Base-by-base conservation (phyloP, 805 yeast species). In the Torulaspora franciscae region DNA sequence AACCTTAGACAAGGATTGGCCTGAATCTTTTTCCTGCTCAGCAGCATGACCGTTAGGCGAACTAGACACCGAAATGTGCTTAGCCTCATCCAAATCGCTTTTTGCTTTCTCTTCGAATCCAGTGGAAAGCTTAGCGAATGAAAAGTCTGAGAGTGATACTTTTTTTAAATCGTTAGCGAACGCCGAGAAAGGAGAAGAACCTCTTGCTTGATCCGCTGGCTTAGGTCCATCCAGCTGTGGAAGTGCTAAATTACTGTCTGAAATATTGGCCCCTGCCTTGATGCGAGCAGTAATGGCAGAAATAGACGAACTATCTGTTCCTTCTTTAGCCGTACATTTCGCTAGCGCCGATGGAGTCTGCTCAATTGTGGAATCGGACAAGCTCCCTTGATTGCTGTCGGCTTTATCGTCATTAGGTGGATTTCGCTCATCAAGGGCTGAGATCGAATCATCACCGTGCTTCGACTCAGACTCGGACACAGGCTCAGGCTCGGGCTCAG, bases 221-320 rank as follows among this genome's bases (percentile, higher is more conserved):
- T 11, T 28, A 3, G 19, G 24, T 19, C 26, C 11, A 15, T 28
- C 38, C 11, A 43, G 32, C 9, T 37, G 11, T 26, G 52, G 32
- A 3, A 40, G 33, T 22, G 50, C 37, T 1, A 49, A 17, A 24
- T 46, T 42, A 6, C 48, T 41, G 2, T 51, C 30, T 6, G 55
- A 35, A 2, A 57, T 35, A 30, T 57, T 61, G 0, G 65, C 65
- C 9, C 47, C 52, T 37, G 59, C 53, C 44, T 62, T 62, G 22
- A 61, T 56, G 22, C 57, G 48, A 33, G 60, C 63, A 7, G 64
- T 44, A 8, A 61, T 36, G 0, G 56, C 48, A 7, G 60, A 51
- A 13, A 60, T 48, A 7, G 62, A 45, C 9, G 50, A 37, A 6
- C 33, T 40, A 15, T 35, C 14, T 13, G 7, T 32, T 17, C 37